Evolutionary conservation across 768 basidiomycete genomes (phyloP).

Genomic region (Mrakia gelida): DNA sequence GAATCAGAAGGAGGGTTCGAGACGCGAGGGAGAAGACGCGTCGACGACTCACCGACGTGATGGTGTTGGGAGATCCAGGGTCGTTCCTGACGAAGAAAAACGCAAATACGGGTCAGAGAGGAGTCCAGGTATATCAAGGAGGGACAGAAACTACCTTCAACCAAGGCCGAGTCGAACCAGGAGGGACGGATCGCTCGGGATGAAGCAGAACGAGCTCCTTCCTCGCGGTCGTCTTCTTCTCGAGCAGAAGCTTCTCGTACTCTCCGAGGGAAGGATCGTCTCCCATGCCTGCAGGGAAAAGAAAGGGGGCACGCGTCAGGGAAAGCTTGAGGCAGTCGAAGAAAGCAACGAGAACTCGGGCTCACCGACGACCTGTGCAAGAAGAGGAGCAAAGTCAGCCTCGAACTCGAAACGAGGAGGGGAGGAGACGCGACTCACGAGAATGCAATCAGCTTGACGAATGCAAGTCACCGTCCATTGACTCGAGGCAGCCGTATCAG

Average conservation of each 20-base stretch:
- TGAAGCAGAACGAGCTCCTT: conserved; percentile 94
- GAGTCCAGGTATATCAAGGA: too few relatives aligned
- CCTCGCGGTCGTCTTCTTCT: conserved; percentile 96
- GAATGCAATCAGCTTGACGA: conserved; percentile 81
- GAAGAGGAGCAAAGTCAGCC: not conserved
- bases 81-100: conserved; percentile 65
- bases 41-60: conserved; percentile 66
- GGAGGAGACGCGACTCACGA: not conserved
- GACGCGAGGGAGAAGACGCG: conserved; percentile 56
- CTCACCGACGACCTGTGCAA: not conserved
- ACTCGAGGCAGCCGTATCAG: conserved; percentile 81
- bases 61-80: conserved; percentile 96
- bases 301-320: conserved; percentile 52
- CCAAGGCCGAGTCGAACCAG: conserved; percentile 94
- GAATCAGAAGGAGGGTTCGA: conserved; percentile 19
- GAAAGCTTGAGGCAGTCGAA: too few relatives aligned
- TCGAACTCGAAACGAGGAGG: not conserved
- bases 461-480: conserved; percentile 99
- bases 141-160: conserved; percentile 83
- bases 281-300: conserved; percentile 76
- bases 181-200: conserved; percentile 77
- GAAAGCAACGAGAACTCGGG: too few relatives aligned
- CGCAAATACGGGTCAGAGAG: too few relatives aligned
- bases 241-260: conserved; percentile 70
- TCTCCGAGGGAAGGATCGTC: conserved; percentile 82